These are phyloP conservation scores for Striga hermonthica DNA, from an alignment of 305 asterid species.

Conservation along the genomic window DNA sequence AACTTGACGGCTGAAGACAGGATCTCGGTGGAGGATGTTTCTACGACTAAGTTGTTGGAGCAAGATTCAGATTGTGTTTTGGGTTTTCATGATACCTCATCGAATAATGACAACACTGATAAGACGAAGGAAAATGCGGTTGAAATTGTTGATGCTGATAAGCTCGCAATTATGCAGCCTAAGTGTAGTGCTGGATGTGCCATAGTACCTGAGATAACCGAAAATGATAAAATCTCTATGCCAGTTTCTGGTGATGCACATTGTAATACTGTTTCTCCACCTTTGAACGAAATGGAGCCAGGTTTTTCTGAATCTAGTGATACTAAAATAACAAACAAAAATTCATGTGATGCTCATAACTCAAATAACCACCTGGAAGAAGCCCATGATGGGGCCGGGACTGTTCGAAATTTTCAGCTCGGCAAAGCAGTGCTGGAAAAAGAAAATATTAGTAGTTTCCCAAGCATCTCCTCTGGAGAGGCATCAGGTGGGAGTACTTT, in stretches of 20 bases:
- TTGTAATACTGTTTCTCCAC: conserved; percentile 3
- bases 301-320: conserved; percentile 19
- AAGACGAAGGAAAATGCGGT: conserved; percentile 23
- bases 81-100: conserved; percentile 20
- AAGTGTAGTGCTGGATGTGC: conserved; percentile 8
- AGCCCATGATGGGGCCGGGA: conserved; percentile 21
- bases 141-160: conserved; percentile 11
- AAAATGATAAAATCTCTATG: conserved; percentile 2
- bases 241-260: conserved; percentile 18
- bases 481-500: conserved; percentile 24
- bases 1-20: conserved; percentile 34
- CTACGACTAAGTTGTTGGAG: conserved; percentile 32
- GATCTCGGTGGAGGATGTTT: conserved; percentile 32
- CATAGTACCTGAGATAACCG: background rate
- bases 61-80: conserved; percentile 31
- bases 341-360: conserved; percentile 27
- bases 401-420: conserved; percentile 10
- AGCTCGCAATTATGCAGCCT: background rate
- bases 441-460: conserved; percentile 17
- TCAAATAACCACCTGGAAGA: conserved; percentile 26
- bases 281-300: conserved; percentile 8
- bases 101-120: conserved; percentile 22
- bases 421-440: conserved; percentile 16
- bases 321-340: background rate
- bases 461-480: conserved; percentile 22